These are phyloP conservation scores for Ceriops tagal DNA, from an alignment of 345 rosid species.

Conservation along the genomic window DNA sequence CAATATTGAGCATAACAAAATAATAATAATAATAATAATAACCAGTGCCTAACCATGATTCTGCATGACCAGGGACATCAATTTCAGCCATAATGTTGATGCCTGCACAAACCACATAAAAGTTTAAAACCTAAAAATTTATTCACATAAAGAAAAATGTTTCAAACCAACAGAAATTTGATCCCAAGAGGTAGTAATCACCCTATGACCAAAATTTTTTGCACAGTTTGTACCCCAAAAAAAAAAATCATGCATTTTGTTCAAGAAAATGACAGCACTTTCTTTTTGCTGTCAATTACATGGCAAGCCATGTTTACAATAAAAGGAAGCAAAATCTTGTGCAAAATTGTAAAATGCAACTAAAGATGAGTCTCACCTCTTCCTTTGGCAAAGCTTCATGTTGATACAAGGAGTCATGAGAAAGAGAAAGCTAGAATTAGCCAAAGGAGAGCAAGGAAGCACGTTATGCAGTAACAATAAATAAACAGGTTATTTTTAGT, in stretches of 20 bases:
- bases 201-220: too few relatives aligned
- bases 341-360: neutral
- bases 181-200: neutral
- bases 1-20: neutral
- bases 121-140: neutral
- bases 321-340: neutral
- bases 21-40: neutral
- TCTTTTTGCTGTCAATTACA: neutral
- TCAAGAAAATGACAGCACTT: neutral
- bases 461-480: neutral
- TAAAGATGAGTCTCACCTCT: slow-evolving; percentile 62
- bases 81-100: slow-evolving; percentile 91
- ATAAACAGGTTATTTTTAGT: too few relatives aligned
- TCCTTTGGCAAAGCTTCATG: slow-evolving; percentile 78
- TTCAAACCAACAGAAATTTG: neutral
- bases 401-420: slow-evolving; percentile 26
- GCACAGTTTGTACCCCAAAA: too few relatives aligned
- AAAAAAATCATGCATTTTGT: neutral
- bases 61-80: slow-evolving; percentile 98
- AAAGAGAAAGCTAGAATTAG: slow-evolving; percentile 34
- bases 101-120: slow-evolving; percentile 46
- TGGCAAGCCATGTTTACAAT: neutral
- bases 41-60: slow-evolving; percentile 63
- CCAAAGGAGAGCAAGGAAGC: neutral
- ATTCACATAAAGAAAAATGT: neutral